A percentile compares a stretch with the other conserved stretches of the same genome.
These are phyloP conservation scores for Daldinia caldariorum DNA, from an alignment of 495 filamentous ascomycete species.

Conservation along the genomic window DNA sequence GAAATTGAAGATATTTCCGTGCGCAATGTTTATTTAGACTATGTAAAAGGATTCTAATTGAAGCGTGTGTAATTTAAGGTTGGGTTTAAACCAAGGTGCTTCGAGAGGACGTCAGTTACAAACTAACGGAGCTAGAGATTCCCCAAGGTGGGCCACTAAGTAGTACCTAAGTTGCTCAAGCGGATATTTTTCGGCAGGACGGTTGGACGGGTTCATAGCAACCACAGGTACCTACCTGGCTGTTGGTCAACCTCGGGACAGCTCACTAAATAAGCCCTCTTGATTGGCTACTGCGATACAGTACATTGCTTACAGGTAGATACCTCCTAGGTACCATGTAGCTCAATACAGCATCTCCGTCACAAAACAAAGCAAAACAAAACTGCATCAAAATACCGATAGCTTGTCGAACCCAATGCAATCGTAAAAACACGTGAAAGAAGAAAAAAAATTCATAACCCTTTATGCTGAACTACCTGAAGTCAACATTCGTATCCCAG, in stretches of 20 bases:
- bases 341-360: background rate
- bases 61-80: constrained; percentile 6
- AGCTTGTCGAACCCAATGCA: background rate
- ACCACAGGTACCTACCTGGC: too few species aligned
- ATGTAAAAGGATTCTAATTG: background rate
- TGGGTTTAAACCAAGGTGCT: constrained; percentile 22
- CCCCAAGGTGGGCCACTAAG: constrained; percentile 28
- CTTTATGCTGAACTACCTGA: constrained; percentile 47
- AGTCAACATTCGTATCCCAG: constrained; percentile 47
- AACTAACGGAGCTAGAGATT: constrained; percentile 29
- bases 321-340: too few species aligned
- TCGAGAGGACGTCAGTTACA: constrained; percentile 15
- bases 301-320: background rate
- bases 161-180: background rate
- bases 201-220: background rate
- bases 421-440: constrained; percentile 16
- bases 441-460: constrained; percentile 45
- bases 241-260: constrained; percentile 14
- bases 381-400: background rate
- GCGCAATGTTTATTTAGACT: background rate
- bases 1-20: constrained; percentile 14
- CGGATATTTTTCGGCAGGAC: constrained; percentile 43
- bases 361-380: background rate
- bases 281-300: background rate
- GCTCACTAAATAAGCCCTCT: background rate